Evolutionary conservation across 257 asterid genomes (phyloP).

Genomic region (Lycium ferocissimum): DNA sequence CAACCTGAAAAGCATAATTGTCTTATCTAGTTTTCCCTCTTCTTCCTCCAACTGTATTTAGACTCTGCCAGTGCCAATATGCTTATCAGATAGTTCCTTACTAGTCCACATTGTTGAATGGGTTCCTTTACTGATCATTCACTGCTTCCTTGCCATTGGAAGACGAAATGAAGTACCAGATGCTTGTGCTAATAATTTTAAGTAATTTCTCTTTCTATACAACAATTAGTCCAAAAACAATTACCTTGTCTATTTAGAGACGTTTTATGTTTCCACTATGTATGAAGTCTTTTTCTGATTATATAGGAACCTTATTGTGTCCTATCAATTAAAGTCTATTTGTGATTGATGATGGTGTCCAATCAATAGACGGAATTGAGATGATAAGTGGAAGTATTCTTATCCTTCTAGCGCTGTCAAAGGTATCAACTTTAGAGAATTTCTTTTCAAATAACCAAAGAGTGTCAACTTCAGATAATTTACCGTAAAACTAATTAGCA

Average conservation of each 20-base stretch:
- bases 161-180: not conserved
- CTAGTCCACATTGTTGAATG: not conserved
- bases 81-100: not conserved
- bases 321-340: not conserved
- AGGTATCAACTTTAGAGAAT: too few relatives aligned
- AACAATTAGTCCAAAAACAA: too few relatives aligned
- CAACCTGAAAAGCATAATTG: not conserved
- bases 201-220: constrained; percentile 4
- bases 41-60: not conserved
- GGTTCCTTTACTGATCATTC: constrained; percentile 19
- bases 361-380: not conserved
- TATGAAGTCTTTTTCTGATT: not conserved
- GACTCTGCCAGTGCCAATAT: not conserved
- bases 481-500: too few relatives aligned
- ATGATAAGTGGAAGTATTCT: not conserved
- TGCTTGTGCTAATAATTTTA: constrained; percentile 14
- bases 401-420: not conserved
- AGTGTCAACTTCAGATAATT: too few relatives aligned
- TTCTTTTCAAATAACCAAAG: too few relatives aligned
- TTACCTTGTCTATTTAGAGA: not conserved
- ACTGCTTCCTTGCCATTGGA: not conserved
- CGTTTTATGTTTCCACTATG: not conserved
- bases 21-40: not conserved
- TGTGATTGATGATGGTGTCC: constrained; percentile 11
- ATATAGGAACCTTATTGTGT: not conserved